phyloP scores from a whole-genome alignment of 108 stramenopile species.

The Fragilariopsis cylindrus region DNA sequence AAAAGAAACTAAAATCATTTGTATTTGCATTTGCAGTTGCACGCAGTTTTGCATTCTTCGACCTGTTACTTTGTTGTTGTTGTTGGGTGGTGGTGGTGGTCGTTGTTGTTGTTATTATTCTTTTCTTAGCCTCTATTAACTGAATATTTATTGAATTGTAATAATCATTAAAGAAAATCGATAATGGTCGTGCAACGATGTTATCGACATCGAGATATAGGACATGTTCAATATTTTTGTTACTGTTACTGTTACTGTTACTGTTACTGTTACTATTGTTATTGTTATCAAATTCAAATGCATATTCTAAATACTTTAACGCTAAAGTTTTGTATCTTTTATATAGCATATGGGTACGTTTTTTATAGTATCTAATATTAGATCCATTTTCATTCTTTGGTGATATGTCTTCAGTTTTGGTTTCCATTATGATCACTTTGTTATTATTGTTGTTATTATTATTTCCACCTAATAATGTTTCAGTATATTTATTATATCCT shows the following conservation, averaged over 20 bases:
- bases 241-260: not conserved
- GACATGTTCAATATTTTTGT: not conserved
- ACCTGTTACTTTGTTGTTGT: too few relatives aligned
- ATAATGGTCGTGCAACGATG: not conserved
- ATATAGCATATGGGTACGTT: not conserved
- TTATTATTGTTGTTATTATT: not conserved
- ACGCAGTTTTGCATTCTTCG: too few relatives aligned
- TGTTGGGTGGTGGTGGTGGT: not conserved
- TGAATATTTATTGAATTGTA: not conserved
- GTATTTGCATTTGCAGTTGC: too few relatives aligned
- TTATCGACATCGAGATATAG: not conserved
- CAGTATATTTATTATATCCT: not conserved
- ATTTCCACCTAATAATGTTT: not conserved
- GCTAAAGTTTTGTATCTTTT: slow-evolving; percentile 1
- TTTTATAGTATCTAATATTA: not conserved
- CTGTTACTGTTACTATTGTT: not conserved
- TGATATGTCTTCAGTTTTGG: not conserved
- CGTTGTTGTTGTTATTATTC: not conserved
- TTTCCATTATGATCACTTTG: not conserved
- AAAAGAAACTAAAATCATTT: not conserved
- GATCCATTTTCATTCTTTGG: not conserved
- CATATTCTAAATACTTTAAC: not conserved
- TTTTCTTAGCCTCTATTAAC: not conserved
- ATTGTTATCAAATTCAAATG: too few relatives aligned
- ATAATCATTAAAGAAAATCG: not conserved